These are phyloP conservation scores for Citrus hindsii DNA, from an alignment of 345 rosid species.

Conservation along the genomic window DNA sequence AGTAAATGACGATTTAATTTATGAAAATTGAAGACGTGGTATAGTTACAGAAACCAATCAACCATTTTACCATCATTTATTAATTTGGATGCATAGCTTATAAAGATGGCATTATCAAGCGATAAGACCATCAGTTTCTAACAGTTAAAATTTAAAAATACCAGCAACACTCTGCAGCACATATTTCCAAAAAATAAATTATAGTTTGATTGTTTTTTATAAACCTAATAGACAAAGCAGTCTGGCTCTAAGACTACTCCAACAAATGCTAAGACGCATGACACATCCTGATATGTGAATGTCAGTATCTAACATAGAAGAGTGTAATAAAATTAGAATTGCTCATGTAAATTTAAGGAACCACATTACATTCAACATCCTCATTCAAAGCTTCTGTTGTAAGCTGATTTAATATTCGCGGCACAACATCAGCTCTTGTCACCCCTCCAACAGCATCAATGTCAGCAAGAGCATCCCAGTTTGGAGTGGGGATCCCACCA, in stretches of 20 bases:
- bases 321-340: neutral
- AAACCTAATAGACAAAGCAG: too few relatives aligned
- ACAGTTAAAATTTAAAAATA: neutral
- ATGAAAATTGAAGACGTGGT: neutral
- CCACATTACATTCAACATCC: slow-evolving; percentile 70
- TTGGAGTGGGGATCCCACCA: slow-evolving; percentile 99
- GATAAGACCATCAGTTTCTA: neutral
- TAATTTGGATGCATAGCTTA: neutral
- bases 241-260: neutral
- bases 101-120: neutral
- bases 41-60: neutral
- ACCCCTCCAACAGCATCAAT: slow-evolving; percentile 98
- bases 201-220: neutral
- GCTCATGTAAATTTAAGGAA: neutral
- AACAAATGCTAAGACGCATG: neutral
- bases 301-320: neutral
- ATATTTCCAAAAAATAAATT: neutral
- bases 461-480: slow-evolving; percentile 99
- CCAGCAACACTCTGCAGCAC: neutral
- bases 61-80: neutral
- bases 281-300: neutral
- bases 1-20: neutral
- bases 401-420: slow-evolving; percentile 77
- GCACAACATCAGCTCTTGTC: slow-evolving; percentile 97
- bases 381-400: slow-evolving; percentile 72